Base-by-base conservation (phyloP, 1,139 yeast genomes). In the Suhomyces anneliseae region DNA sequence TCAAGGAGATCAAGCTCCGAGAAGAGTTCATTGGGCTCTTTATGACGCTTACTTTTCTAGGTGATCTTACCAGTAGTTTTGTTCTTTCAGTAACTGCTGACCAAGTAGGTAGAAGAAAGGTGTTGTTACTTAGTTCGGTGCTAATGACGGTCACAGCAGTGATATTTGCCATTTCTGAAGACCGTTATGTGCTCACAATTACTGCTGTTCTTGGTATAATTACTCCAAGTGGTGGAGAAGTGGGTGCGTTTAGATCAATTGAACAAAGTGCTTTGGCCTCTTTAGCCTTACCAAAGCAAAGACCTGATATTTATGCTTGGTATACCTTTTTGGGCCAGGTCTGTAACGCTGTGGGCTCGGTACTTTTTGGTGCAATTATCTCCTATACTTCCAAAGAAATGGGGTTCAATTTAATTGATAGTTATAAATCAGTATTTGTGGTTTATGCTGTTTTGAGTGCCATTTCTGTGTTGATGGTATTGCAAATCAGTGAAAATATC, bases 241-340 rank as follows among this genome's bases (percentile, higher is more conserved):
- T 72, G 12, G 77, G 78, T 0, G 72, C 76, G 0, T 73, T 72
- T 53, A 59, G 77, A 45, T 66, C 76, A 4, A 62, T 72, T 24
- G 79, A 74, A 51, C 76, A 72, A 44, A 61, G 73, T 36, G 53
- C 72, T 1, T 64, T 73, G 36, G 76, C 77, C 0, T 63, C 71
- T 10, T 59, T 72, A 51, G 64, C 65, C 2, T 56, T 60, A 5
- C 51, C 58, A 10, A 56, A 58, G 8, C 58, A 68, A 26, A 56
- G 76, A 44, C 69, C 77, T 0, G 79, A 74, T 54, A 61, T 70
- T 31, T 74, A 69, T 52, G 68, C 76, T 3, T 73, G 78, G 77
- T 72, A 73, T 50, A 66, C 68, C 3, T 72, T 74, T 49, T 57
- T 69, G 40, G 77, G 76, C 0, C 57, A 63, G 15, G 60, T 70